Base-by-base conservation (phyloP, 225 moss, liverwort and hornwort genomes). In the Polytrichum commune region DNA sequence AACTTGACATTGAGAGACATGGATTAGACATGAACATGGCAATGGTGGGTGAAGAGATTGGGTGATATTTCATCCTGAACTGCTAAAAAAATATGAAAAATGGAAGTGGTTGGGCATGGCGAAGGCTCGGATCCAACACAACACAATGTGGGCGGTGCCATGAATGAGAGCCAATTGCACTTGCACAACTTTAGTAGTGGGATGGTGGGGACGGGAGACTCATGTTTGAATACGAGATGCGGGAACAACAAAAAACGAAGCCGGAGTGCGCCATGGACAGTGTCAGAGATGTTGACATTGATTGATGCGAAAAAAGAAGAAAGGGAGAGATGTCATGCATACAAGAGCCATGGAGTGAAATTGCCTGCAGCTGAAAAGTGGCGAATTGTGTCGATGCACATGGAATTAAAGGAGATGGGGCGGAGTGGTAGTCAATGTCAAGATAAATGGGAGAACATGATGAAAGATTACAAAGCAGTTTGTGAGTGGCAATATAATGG, bases 391-490 rank as follows among this genome's bases (percentile, higher is more conserved):
- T 93, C 92, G 1, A 79, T 83, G 66, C 92, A 93, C 63, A 93
- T 93, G 96, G 96, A 96, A 79, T 81, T 74, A 19, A 93, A 92
- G 73, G 93, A 93, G 66, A 96, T 96, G 93, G 92, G 89, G 23
- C 81, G 96, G 60, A 96, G 93, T 64, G 96, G 92, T 55, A 96
- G 93, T 73, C 93, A 96, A 53, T 93, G 96, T 75, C 93, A 96
- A 66, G 92, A 96, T 76, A 96, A 96, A 75, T 96, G 96, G 93
- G 96, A 96, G 55, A 93, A 96, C 74, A 96, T 96, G 96, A 93
- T 93, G 96, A 96, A 96, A 64, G 93, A 93, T 67, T 92, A 96
- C 72, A 93, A 96, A 69, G 92, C 90, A 3, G 93, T 93, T 28
- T 75, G 92, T 54, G 93, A 93, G 70, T 96, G 96, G 96, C 93